These are phyloP conservation scores for Solanum peruvianum DNA, from an alignment of 257 asterid species.

Conservation along the genomic window DNA sequence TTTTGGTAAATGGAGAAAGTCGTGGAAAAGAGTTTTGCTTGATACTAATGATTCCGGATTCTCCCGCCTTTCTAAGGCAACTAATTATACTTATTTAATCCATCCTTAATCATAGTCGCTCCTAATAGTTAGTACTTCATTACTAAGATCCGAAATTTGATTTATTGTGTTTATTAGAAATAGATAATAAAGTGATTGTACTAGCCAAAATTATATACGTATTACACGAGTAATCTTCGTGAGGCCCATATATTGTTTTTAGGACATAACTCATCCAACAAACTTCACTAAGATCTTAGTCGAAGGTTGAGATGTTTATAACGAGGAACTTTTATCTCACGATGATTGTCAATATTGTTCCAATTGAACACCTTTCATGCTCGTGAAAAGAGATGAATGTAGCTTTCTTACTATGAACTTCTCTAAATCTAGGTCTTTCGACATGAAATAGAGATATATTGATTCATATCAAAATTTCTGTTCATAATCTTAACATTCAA, in stretches of 20 bases:
- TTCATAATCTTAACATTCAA: background rate
- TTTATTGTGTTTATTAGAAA: background rate
- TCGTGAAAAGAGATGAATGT: background rate
- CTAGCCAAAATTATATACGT: too few relatives aligned
- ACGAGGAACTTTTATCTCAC: too few relatives aligned
- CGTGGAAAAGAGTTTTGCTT: background rate
- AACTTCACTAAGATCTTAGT: too few relatives aligned
- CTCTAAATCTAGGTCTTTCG: background rate
- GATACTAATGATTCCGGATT: too few relatives aligned
- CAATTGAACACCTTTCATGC: background rate
- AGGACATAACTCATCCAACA: too few relatives aligned
- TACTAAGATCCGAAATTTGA: too few relatives aligned
- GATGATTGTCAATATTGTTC: too few relatives aligned
- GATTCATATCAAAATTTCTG: background rate
- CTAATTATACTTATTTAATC: background rate
- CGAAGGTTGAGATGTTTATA: too few relatives aligned
- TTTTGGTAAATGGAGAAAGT: too few relatives aligned
- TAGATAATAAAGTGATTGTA: too few relatives aligned
- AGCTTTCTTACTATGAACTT: background rate
- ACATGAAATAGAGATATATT: background rate
- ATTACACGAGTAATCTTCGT: background rate
- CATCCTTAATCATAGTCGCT: background rate
- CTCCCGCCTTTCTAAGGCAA: background rate
- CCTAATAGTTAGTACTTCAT: background rate
- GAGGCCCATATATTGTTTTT: too few relatives aligned